Evolutionary conservation across 176 grass and related monocot species (phyloP).

Genomic region (Chrysopogon serrulatus): DNA sequence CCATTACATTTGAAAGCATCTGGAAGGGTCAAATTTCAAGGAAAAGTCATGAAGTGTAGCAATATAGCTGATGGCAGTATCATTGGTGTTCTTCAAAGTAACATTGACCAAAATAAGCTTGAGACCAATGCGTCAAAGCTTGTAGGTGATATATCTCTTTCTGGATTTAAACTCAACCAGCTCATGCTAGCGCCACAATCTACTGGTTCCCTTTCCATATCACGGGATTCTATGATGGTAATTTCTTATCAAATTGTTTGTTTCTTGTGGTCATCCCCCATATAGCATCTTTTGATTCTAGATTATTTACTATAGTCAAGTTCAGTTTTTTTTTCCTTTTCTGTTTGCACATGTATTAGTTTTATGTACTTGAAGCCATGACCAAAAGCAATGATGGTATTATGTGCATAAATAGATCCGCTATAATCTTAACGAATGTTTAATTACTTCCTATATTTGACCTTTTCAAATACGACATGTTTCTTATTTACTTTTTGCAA

Average conservation of each 20-base stretch:
- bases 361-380: constrained; percentile 11
- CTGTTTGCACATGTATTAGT: background rate
- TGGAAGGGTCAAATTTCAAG: constrained; percentile 94
- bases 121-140: constrained; percentile 48
- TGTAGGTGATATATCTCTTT: constrained; percentile 84
- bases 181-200: constrained; percentile 94
- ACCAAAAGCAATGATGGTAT: background rate
- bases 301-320: background rate
- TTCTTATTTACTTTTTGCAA: constrained; percentile 4
- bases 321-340: background rate
- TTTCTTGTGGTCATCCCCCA: background rate
- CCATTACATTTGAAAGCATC: constrained; percentile 95
- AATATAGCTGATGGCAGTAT: constrained; percentile 40
- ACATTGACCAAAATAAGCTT: constrained; percentile 27
- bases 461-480: constrained; percentile 2
- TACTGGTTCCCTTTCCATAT: constrained; percentile 78
- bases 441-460: background rate
- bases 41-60: constrained; percentile 68
- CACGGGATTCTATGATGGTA: constrained; percentile 76
- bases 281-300: constrained; percentile 13
- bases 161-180: constrained; percentile 90
- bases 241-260: constrained; percentile 21
- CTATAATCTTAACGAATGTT: background rate
- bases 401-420: background rate
- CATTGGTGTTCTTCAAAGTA: constrained; percentile 36